Evolutionary conservation across 371 early-diverging fungal genomes (phyloP).

Genomic region (Lichtheimia ramosa): DNA sequence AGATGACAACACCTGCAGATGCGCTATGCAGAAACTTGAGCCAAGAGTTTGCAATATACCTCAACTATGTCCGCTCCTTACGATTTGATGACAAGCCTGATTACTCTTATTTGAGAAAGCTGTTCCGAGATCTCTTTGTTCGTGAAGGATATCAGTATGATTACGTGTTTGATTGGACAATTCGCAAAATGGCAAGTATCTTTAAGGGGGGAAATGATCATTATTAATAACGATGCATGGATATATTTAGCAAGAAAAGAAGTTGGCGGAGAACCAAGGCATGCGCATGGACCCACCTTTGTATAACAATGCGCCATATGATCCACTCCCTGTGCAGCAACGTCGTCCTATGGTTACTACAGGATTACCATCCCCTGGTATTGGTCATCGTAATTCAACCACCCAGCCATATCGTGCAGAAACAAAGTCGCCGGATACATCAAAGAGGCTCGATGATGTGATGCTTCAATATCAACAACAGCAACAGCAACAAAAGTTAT

Average conservation of each 20-base stretch:
- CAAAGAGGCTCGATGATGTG: slow-evolving; percentile 49
- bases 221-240: neutral
- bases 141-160: slow-evolving; percentile 96
- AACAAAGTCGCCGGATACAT: slow-evolving; percentile 47
- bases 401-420: slow-evolving; percentile 38
- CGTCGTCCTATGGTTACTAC: slow-evolving; percentile 29
- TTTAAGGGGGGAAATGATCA: neutral
- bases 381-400: slow-evolving; percentile 22
- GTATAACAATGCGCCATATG: slow-evolving; percentile 18
- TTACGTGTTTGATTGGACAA: slow-evolving; percentile 98
- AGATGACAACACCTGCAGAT: slow-evolving; percentile 97
- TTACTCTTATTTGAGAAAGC: slow-evolving; percentile 95
- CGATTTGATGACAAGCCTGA: slow-evolving; percentile 99
- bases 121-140: slow-evolving; percentile 95
- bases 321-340: slow-evolving; percentile 24
- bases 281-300: slow-evolving; percentile 21
- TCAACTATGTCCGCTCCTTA: slow-evolving; percentile 95
- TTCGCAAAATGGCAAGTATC: slow-evolving; percentile 51
- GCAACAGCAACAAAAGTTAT: slow-evolving; percentile 27
- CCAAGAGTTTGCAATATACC: slow-evolving; percentile 93
- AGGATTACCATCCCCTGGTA: slow-evolving; percentile 30
- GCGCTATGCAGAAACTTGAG: slow-evolving; percentile 96
- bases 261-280: slow-evolving; percentile 21
- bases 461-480: slow-evolving; percentile 55
- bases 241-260: slow-evolving; percentile 24